Base-by-base conservation (phyloP, 2,329 filamentous ascomycete species). In the Fusarium heterosporum region DNA sequence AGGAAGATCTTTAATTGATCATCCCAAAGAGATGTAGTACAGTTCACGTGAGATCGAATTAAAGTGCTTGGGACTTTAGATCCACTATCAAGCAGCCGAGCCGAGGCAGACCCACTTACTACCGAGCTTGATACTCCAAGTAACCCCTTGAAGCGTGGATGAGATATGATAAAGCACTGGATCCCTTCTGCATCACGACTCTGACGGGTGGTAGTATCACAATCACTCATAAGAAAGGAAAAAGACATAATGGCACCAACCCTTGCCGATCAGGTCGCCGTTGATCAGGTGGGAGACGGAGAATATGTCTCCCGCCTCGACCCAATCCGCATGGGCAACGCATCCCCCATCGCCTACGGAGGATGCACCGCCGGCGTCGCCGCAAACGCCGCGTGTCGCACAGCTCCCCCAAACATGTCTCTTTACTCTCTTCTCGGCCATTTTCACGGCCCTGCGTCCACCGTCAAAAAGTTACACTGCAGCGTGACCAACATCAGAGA, bases 341-440 rank as follows among this genome's bases (percentile, higher is more conserved):
- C 72, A 4, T 51, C 64, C 49, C 74, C 76, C 22, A 75, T 78
- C 32, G 82, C 82, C 3, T 84, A 82, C 58, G 82, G 82, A 30
- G 82, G 83, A 2, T 84, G 77, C 61, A 74, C 82, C 3, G 68
- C 82, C 3, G 77, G 71, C 6, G 61, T 79, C 4, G 83, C 80
- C 2, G 74, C 78, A 11, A 78, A 79, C 63, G 78, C 81, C 1
- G 83, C 83, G 1, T 78, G 66, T 42, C 70, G 74, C 4, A 79
- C 79, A 1, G 78, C 81, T 0, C 73, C 78, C 0, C 12, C 68
- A 0, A 69, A 64, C 3, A 79, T 82, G 68, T 74, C 78, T 4
- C 73, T 84, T 6, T 85, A 85, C 68, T 83, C 82, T 1, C 67
- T 81, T 0, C 65, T 81, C 0, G 83, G 83, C 1, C 77, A 82